Evolutionary conservation across 176 grass and related monocot species (phyloP).

Genomic region (Phragmites australis): DNA sequence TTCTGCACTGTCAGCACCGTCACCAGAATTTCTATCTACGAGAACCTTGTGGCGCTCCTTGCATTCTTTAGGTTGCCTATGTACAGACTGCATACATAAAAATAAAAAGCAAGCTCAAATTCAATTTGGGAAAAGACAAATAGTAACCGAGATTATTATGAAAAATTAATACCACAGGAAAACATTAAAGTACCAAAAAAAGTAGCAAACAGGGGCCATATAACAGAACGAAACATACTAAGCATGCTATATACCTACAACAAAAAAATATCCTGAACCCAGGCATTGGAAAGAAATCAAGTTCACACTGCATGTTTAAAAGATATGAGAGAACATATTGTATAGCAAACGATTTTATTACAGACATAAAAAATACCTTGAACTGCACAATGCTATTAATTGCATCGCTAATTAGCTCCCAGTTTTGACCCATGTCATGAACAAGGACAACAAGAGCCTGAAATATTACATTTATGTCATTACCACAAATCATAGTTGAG

Average conservation of each 20-base stretch:
- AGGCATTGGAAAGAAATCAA: conserved; percentile 18
- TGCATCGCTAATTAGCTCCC: conserved; percentile 90
- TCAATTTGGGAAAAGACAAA: conserved; percentile 22
- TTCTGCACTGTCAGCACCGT: conserved; percentile 93
- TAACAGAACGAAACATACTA: conserved; percentile 19
- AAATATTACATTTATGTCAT: conserved; percentile 38
- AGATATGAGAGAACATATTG: conserved; percentile 18
- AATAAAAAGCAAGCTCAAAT: conserved; percentile 26
- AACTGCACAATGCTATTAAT: conserved; percentile 87
- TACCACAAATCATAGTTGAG: conserved; percentile 20
- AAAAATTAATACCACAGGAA: conserved; percentile 6
- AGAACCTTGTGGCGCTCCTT: conserved; percentile 87
- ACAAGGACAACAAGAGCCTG: conserved; percentile 97
- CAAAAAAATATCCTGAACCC: conserved; percentile 16
- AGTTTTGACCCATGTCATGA: conserved; percentile 97
- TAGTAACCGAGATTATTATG: neutral
- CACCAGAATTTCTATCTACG: conserved; percentile 75
- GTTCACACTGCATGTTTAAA: conserved; percentile 3
- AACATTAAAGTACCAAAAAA: neutral
- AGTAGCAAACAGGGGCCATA: neutral
- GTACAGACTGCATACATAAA: conserved; percentile 65
- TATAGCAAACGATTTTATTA: conserved; percentile 10
- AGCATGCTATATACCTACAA: neutral
- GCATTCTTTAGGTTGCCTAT: conserved; percentile 86
- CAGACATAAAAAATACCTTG: conserved; percentile 54